Base-by-base conservation (phyloP, 768 basidiomycete species). In the Tubosaeta sp. region DNA sequence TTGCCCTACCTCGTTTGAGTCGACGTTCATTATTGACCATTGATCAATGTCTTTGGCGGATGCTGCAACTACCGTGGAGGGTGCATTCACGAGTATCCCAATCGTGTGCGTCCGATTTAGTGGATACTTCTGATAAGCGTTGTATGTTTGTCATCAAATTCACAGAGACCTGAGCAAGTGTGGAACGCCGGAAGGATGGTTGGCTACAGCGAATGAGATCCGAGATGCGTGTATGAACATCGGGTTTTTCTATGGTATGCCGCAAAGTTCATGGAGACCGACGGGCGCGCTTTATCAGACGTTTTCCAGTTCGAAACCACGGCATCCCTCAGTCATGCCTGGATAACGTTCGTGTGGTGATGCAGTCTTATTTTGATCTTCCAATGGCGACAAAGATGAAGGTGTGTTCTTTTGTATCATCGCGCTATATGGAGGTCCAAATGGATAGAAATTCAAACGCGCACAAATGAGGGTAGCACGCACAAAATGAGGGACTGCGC, bases 241-340 rank as follows among this genome's bases (percentile, higher is more conserved):
- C 7, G 91, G 91, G 1, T 93, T 95, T 65, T 88, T 94, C 66
- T 94, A 93, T 60, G 79, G 86, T 87, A 56, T 17, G 72, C 8
- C n/a, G n/a, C n/a, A n/a, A n/a, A n/a, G 14, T 31, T 29, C 5
- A 4, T 49, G n/a, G 29, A 17, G 25, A 29, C 19, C 33, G 27
- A 22, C 22, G 6, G 22, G 22, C 14, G 17, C n/a, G 8, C 43
- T 32, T 35, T 31, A 31, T 48, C 25, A 6, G 10, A 19, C 16
- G n/a, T 32, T 41, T 10, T n/a, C 64, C 3, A 92, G 87, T 90
- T 16, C 78, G 72, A 62, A 90, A 91, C 56, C 92, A 95, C 59
- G 82, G 82, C 2, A 86, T 95, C 27, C 70, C 83, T 3, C 76
- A 83, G 34, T 60, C 67, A 0, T 62, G 74, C 6, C 78, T 87